phyloP scores from a whole-genome alignment of 2,329 filamentous ascomycete species.

The Trichophyton equinum region DNA sequence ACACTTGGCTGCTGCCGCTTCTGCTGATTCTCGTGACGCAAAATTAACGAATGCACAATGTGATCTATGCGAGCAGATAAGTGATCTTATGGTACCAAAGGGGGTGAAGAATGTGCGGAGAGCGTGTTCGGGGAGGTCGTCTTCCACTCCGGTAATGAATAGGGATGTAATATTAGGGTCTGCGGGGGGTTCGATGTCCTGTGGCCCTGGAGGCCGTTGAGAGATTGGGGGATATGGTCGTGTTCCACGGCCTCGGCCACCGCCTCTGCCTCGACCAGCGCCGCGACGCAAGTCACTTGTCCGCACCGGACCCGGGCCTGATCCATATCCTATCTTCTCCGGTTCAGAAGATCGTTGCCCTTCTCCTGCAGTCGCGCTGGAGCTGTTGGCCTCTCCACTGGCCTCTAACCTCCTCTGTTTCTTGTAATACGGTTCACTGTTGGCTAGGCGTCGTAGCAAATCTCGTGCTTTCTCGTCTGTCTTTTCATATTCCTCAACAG shows the following conservation, averaged over 20 bases:
- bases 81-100: slow-evolving; percentile 78
- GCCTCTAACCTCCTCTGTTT: slow-evolving; percentile 65
- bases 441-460: slow-evolving; percentile 67
- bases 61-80: slow-evolving; percentile 92
- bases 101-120: slow-evolving; percentile 80
- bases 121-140: slow-evolving; percentile 86
- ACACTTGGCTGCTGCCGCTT: slow-evolving; percentile 70
- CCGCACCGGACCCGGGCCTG: slow-evolving; percentile 65
- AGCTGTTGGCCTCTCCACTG: slow-evolving; percentile 32
- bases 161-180: slow-evolving; percentile 83
- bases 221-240: slow-evolving; percentile 57
- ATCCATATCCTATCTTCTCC: slow-evolving; percentile 32
- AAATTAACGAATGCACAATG: slow-evolving; percentile 97
- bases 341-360: slow-evolving; percentile 33
- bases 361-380: slow-evolving; percentile 19
- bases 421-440: slow-evolving; percentile 89
- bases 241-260: slow-evolving; percentile 38
- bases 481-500: slow-evolving; percentile 85
- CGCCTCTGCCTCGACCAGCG: slow-evolving; percentile 37
- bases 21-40: slow-evolving; percentile 68
- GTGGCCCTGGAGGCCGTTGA: slow-evolving; percentile 64
- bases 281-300: slow-evolving; percentile 47
- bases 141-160: slow-evolving; percentile 89
- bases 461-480: slow-evolving; percentile 94
- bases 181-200: slow-evolving; percentile 73